These are phyloP conservation scores for Mycena rebaudengoi DNA, from an alignment of 768 basidiomycete genomes.

Conservation along the genomic window DNA sequence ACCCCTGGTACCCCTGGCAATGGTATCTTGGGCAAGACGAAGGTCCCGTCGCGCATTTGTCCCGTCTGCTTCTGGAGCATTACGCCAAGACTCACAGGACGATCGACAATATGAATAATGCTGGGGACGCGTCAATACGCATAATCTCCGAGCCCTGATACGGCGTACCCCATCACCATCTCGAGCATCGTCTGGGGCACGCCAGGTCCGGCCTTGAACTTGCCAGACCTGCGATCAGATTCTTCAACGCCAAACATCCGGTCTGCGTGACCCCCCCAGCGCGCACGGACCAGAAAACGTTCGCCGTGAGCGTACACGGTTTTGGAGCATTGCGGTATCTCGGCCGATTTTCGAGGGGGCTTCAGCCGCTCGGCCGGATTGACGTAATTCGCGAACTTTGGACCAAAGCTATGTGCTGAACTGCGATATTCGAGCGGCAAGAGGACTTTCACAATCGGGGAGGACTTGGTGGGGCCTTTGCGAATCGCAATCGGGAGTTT, in stretches of 20 bases:
- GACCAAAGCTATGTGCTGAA: background rate
- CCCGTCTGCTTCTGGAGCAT: slow-evolving; percentile 9
- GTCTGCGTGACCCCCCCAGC: slow-evolving; percentile 22
- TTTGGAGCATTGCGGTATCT: background rate
- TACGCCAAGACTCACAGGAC: background rate
- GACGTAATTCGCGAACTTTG: background rate
- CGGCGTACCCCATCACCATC: too few relatives aligned
- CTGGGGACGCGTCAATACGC: background rate
- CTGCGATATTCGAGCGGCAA: background rate
- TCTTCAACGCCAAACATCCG: slow-evolving; percentile 6
- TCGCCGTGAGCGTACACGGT: slow-evolving; percentile 21
- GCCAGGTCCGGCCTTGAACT: too few relatives aligned
- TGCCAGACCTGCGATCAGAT: slow-evolving; percentile 1
- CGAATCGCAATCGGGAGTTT: background rate
- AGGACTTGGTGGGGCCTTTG: background rate
- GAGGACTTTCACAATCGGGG: background rate
- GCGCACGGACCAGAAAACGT: slow-evolving; percentile 21
- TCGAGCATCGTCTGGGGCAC: too few relatives aligned
- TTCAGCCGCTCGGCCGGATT: slow-evolving; percentile 23
- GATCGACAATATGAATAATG: slow-evolving; percentile 5
- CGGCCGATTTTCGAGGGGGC: background rate
- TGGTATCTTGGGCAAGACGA: background rate
- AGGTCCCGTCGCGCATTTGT: background rate
- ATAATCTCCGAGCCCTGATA: too few relatives aligned
- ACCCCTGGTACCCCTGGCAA: background rate